A percentile compares a stretch with the other conserved stretches of the same genome.
These are phyloP conservation scores for Termitomyces sp. DNA, from an alignment of 768 basidiomycete genomes.

Conservation along the genomic window DNA sequence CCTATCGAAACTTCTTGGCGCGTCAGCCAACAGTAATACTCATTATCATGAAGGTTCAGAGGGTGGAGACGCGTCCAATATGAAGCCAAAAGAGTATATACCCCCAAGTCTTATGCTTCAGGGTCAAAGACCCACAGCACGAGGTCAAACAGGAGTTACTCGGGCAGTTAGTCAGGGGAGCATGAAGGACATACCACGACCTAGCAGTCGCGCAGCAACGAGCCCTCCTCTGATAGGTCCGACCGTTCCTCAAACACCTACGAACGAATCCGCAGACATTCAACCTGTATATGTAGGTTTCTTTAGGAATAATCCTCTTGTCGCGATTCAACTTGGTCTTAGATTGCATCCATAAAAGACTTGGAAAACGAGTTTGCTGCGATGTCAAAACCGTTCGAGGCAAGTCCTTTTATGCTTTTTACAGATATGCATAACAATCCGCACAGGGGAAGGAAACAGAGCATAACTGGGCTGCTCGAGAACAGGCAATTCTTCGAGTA, in stretches of 20 bases:
- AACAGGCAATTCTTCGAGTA: slow-evolving; percentile 70
- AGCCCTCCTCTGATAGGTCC: slow-evolving; percentile 26
- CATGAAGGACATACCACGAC: slow-evolving; percentile 46
- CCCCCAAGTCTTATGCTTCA: slow-evolving; percentile 71
- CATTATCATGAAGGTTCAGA: slow-evolving; percentile 57
- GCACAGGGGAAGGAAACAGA: slow-evolving; percentile 91
- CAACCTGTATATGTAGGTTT: slow-evolving; percentile 64
- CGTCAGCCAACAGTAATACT: slow-evolving; percentile 35
- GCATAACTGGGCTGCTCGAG: slow-evolving; percentile 88
- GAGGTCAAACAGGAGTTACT: slow-evolving; percentile 30
- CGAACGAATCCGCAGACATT: slow-evolving; percentile 43
- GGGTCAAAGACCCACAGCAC: slow-evolving; percentile 43
- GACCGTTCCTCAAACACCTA: slow-evolving; percentile 29
- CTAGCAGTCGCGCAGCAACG: slow-evolving; percentile 57
- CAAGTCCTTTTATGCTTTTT: slow-evolving; percentile 22
- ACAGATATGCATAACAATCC: neutral
- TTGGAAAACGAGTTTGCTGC: slow-evolving; percentile 78
- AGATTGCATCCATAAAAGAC: slow-evolving; percentile 85
- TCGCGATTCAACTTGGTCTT: neutral
- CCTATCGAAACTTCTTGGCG: slow-evolving; percentile 57
- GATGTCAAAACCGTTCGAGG: slow-evolving; percentile 82
- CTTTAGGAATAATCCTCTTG: slow-evolving; percentile 1
- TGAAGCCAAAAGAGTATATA: slow-evolving; percentile 54
- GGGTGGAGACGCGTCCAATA: slow-evolving; percentile 39
- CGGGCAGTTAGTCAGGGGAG: slow-evolving; percentile 47